phyloP scores from a whole-genome alignment of 257 asterid genomes.

The Vinca minor region DNA sequence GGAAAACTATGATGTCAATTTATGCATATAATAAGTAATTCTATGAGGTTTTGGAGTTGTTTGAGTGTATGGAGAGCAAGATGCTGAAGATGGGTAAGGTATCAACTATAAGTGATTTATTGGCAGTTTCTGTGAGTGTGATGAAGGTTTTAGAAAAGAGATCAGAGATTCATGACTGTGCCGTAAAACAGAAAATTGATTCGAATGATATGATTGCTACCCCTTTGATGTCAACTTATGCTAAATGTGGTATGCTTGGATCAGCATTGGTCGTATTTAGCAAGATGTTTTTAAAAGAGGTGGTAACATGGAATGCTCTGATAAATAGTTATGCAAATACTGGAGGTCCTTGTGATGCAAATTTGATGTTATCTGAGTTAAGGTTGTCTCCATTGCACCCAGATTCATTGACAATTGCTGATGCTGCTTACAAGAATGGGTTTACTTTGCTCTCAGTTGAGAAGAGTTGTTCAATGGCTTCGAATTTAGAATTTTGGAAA shows the following conservation, averaged over 20 bases:
- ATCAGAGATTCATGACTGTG: slow-evolving; percentile 23
- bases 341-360: slow-evolving; percentile 19
- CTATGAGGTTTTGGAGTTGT: slow-evolving; percentile 24
- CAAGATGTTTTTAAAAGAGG: slow-evolving; percentile 49
- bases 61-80: slow-evolving; percentile 18
- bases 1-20: slow-evolving; percentile 44
- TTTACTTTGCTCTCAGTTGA: slow-evolving; percentile 65
- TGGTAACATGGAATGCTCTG: slow-evolving; percentile 68
- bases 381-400: slow-evolving; percentile 25
- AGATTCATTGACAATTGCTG: slow-evolving; percentile 33
- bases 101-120: slow-evolving; percentile 28
- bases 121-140: slow-evolving; percentile 33
- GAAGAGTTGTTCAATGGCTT: slow-evolving; percentile 63
- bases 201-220: slow-evolving; percentile 25
- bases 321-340: slow-evolving; percentile 42
- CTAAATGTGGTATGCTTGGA: slow-evolving; percentile 50
- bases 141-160: slow-evolving; percentile 29
- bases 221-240: slow-evolving; percentile 40
- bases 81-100: slow-evolving; percentile 23
- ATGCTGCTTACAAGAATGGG: slow-evolving; percentile 59
- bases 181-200: slow-evolving; percentile 22
- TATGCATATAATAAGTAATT: slow-evolving; percentile 31
- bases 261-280: slow-evolving; percentile 36
- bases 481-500: slow-evolving; percentile 53
- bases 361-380: slow-evolving; percentile 22